A percentile compares a stretch with the other conserved stretches of the same genome.
These are phyloP conservation scores for Botrytis tulipae DNA, from an alignment of 2,329 filamentous ascomycete genomes.

Conservation along the genomic window DNA sequence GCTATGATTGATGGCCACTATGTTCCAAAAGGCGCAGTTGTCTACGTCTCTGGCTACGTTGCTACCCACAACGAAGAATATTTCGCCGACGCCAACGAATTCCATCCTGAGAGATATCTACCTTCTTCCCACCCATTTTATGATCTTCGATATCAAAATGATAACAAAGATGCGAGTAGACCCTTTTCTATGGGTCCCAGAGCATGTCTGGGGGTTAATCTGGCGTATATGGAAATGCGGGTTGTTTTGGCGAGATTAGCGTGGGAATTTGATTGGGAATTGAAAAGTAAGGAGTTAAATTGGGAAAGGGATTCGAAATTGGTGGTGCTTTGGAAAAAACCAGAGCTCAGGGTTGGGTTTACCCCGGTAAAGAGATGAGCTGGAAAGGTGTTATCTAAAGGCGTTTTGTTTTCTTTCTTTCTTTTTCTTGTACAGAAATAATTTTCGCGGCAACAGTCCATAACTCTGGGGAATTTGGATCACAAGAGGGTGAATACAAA, in stretches of 20 bases:
- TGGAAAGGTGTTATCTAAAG: background rate
- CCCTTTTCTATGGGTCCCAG: conserved; percentile 7
- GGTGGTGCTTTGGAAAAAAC: conserved; percentile 14
- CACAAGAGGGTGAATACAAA: background rate
- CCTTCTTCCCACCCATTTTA: background rate
- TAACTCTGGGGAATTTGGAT: background rate
- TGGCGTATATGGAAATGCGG: conserved; percentile 19
- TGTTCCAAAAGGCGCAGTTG: background rate
- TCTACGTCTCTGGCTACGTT: conserved; percentile 4
- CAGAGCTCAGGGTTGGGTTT: conserved; percentile 4
- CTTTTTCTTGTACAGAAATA: too few species aligned
- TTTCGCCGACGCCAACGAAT: conserved; percentile 5
- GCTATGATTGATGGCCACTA: conserved; percentile 8
- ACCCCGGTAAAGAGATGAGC: background rate
- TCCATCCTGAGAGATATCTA: conserved; percentile 18
- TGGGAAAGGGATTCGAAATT: conserved; percentile 14
- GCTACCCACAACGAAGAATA: conserved; percentile 1
- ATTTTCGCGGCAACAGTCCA: background rate
- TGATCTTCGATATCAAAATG: conserved; percentile 3
- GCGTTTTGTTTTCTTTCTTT: background rate
- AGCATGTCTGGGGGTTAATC: conserved; percentile 9
- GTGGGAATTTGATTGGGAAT: conserved; percentile 18
- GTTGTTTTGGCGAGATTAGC: conserved; percentile 12
- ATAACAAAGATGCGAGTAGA: conserved; percentile 15
- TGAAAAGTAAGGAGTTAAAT: conserved; percentile 2